These are phyloP conservation scores for Kregervanrija pseudodelftensis DNA, from an alignment of 805 yeast genomes.

Conservation along the genomic window DNA sequence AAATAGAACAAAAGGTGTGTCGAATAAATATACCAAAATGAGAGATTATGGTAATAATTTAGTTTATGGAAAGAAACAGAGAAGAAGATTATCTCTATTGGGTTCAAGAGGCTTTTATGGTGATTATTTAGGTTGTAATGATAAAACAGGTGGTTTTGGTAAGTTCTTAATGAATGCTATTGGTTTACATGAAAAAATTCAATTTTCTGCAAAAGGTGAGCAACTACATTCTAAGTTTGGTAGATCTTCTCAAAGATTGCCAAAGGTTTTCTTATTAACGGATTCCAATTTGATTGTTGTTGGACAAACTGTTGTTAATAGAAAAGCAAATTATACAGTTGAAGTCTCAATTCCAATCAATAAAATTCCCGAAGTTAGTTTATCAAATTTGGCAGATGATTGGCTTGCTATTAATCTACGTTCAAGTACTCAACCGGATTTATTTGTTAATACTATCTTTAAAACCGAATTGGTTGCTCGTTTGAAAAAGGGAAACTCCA, in stretches of 20 bases:
- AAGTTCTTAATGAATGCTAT: slow-evolving; percentile 62
- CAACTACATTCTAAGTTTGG: slow-evolving; percentile 82
- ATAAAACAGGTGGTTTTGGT: slow-evolving; percentile 62
- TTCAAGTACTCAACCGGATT: slow-evolving; percentile 60
- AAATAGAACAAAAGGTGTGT: slow-evolving; percentile 58
- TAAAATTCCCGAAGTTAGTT: slow-evolving; percentile 52
- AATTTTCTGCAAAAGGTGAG: slow-evolving; percentile 80
- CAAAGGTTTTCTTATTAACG: slow-evolving; percentile 68
- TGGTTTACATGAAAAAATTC: slow-evolving; percentile 62
- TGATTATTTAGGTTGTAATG: slow-evolving; percentile 87
- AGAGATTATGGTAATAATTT: slow-evolving; percentile 77
- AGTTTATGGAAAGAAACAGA: slow-evolving; percentile 71
- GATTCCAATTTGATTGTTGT: slow-evolving; percentile 55
- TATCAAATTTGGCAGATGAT: slow-evolving; percentile 80
- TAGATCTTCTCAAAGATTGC: slow-evolving; percentile 74
- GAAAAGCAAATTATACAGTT: slow-evolving; percentile 43
- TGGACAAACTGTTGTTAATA: slow-evolving; percentile 61
- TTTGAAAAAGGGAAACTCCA: slow-evolving; percentile 52
- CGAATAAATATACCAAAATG: slow-evolving; percentile 68
- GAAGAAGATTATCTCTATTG: slow-evolving; percentile 78
- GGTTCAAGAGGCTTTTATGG: slow-evolving; percentile 91
- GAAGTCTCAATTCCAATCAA: slow-evolving; percentile 60
- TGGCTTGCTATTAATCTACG: slow-evolving; percentile 74
- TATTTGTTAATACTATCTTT: slow-evolving; percentile 70
- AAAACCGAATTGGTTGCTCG: slow-evolving; percentile 86